Conservation (phyloP, 106 monocot species). For the Dendrobium catenatum region DNA sequence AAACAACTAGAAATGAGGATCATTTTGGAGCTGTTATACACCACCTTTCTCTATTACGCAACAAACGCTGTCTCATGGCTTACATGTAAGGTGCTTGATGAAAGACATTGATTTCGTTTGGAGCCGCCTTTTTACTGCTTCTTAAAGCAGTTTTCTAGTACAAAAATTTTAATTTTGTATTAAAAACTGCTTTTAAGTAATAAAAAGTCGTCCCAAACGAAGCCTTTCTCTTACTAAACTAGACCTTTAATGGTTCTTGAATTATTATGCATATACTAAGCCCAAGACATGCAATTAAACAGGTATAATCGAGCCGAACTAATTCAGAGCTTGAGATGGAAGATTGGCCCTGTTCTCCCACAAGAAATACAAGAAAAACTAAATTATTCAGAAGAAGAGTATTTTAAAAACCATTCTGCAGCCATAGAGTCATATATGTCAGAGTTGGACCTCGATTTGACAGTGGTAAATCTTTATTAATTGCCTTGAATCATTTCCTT, state of each 20-base stretch:
- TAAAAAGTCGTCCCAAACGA: too few relatives aligned
- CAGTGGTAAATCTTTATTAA: slow-evolving; percentile 44
- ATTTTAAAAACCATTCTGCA: slow-evolving; percentile 81
- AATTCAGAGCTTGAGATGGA: slow-evolving; percentile 82
- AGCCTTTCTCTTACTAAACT: neutral
- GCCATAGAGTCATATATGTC: slow-evolving; percentile 82
- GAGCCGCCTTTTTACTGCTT: too few relatives aligned
- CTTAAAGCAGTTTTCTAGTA: too few relatives aligned
- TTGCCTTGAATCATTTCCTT: neutral
- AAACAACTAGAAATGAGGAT: slow-evolving; percentile 87
- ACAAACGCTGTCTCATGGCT: slow-evolving; percentile 93
- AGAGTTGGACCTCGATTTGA: slow-evolving; percentile 86
- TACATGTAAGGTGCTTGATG: slow-evolving; percentile 47
- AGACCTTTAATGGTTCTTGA: neutral
- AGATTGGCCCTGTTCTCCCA: slow-evolving; percentile 70
- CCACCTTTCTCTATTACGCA: slow-evolving; percentile 74
- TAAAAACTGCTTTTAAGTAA: too few relatives aligned
- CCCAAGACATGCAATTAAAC: neutral
- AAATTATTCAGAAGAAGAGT: slow-evolving; percentile 72
- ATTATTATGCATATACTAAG: too few relatives aligned
- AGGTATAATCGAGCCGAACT: slow-evolving; percentile 90
- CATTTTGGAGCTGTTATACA: slow-evolving; percentile 88
- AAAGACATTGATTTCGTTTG: neutral
- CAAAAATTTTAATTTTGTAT: too few relatives aligned
- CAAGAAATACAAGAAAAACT: slow-evolving; percentile 88